Evolutionary conservation across 2,329 filamentous ascomycete genomes (phyloP).

Genomic region (Fusarium hostae): DNA sequence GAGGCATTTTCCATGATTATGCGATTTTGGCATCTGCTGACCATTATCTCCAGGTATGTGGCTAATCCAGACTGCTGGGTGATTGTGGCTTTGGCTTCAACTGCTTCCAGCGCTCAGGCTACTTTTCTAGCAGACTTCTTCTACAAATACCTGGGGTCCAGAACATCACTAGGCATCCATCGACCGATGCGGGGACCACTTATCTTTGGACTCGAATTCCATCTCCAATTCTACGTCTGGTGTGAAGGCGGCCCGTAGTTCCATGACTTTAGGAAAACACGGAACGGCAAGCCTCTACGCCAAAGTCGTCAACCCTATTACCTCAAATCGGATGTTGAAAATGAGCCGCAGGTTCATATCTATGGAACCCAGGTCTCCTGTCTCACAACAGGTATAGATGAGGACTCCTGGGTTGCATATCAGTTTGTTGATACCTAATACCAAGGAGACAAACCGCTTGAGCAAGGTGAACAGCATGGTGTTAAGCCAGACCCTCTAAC

Average conservation of each 20-base stretch:
- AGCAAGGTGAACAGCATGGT: neutral
- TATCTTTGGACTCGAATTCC: neutral
- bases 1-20: neutral
- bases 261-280: neutral
- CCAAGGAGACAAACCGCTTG: neutral
- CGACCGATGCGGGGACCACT: neutral
- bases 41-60: neutral
- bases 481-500: neutral
- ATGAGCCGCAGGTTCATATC: neutral
- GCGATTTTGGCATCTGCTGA: fast-evolving
- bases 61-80: neutral
- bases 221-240: conserved; percentile 1
- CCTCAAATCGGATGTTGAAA: fast-evolving
- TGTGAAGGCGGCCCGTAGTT: neutral
- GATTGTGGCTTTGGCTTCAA: neutral
- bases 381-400: neutral
- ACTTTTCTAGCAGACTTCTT: neutral
- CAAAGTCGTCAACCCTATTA: neutral
- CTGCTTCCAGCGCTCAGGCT: neutral
- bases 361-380: neutral
- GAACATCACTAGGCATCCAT: neutral
- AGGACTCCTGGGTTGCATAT: conserved; percentile 1
- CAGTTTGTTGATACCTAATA: neutral
- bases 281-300: neutral
- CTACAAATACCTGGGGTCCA: conserved; percentile 1